Percentiles rank a stretch among this genome's conserved stretches.
phyloP scores from a whole-genome alignment of 1,284 basidiomycete genomes.

The Fomitopsis palustris region DNA sequence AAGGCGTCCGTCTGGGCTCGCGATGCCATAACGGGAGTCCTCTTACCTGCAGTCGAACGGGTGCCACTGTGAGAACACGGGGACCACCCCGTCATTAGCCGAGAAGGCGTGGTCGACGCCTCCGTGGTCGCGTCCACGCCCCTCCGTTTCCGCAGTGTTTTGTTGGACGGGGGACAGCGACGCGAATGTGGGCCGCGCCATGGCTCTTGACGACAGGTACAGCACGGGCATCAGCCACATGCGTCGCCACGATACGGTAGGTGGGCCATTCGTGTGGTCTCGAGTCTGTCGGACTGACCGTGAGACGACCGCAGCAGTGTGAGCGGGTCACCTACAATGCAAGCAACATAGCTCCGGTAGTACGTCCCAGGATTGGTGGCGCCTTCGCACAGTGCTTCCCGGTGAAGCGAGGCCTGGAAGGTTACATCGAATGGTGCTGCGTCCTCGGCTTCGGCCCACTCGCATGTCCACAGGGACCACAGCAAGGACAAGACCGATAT shows the following conservation, averaged over 20 bases:
- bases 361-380: slow-evolving; percentile 33
- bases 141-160: background rate
- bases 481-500: slow-evolving; percentile 31
- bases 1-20: background rate
- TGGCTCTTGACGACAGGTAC: slow-evolving; percentile 23
- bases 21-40: background rate
- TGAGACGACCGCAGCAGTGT: background rate
- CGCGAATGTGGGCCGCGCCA: slow-evolving; percentile 37
- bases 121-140: background rate
- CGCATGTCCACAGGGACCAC: slow-evolving; percentile 41
- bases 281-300: background rate
- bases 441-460: slow-evolving; percentile 47
- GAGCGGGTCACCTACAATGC: slow-evolving; percentile 29
- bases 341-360: slow-evolving; percentile 41
- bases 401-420: slow-evolving; percentile 41
- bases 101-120: slow-evolving; percentile 23
- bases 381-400: slow-evolving; percentile 41
- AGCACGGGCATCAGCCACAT: slow-evolving; percentile 17
- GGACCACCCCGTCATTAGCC: slow-evolving; percentile 48
- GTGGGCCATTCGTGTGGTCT: background rate
- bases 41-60: slow-evolving; percentile 41
- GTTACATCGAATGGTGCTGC: slow-evolving; percentile 47
- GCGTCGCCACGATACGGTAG: slow-evolving; percentile 2
- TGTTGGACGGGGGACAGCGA: slow-evolving; percentile 13
- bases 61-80: slow-evolving; percentile 52